These are phyloP conservation scores for Oenanthe sinensis DNA, from an alignment of 129 eudicot species.

Conservation along the genomic window DNA sequence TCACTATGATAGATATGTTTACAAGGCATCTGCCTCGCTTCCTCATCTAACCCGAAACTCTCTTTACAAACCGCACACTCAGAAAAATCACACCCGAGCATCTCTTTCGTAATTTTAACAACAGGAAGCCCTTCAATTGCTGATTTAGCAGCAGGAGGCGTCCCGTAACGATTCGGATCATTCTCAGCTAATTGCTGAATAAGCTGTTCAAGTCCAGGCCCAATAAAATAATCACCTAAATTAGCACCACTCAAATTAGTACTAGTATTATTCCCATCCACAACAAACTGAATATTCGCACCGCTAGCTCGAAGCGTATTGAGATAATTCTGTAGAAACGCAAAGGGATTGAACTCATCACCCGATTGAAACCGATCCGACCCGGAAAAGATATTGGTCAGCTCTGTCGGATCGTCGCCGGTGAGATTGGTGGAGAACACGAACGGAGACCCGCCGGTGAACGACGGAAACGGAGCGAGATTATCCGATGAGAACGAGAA, in stretches of 20 bases:
- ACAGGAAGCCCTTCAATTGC: slow-evolving; percentile 54
- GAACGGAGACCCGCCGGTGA: slow-evolving; percentile 24
- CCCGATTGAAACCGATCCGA: slow-evolving; percentile 21
- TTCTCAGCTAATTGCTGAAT: slow-evolving; percentile 91
- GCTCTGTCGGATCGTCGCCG: slow-evolving; percentile 24
- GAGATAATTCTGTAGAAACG: slow-evolving; percentile 49
- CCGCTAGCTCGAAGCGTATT: slow-evolving; percentile 52
- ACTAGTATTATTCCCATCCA: slow-evolving; percentile 29
- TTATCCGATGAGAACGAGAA: slow-evolving; percentile 24
- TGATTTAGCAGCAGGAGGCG: slow-evolving; percentile 76
- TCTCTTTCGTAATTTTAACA: slow-evolving; percentile 38
- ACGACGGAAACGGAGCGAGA: slow-evolving; percentile 19
- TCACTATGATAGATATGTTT: slow-evolving; percentile 70
- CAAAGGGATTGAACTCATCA: slow-evolving; percentile 61
- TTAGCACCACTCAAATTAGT: slow-evolving; percentile 31
- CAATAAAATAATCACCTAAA: slow-evolving; percentile 70
- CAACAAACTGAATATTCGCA: slow-evolving; percentile 65
- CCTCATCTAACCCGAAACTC: slow-evolving; percentile 50
- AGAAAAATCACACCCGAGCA: slow-evolving; percentile 53
- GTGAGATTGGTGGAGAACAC: slow-evolving; percentile 35
- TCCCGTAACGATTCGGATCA: slow-evolving; percentile 78
- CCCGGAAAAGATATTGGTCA: slow-evolving; percentile 31
- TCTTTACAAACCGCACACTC: slow-evolving; percentile 87
- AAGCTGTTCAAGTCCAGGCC: slow-evolving; percentile 80
- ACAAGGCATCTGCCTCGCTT: slow-evolving; percentile 66